These are phyloP conservation scores for Ophidiomyces ophidiicola DNA, from an alignment of 2,329 filamentous ascomycete genomes.

Conservation along the genomic window DNA sequence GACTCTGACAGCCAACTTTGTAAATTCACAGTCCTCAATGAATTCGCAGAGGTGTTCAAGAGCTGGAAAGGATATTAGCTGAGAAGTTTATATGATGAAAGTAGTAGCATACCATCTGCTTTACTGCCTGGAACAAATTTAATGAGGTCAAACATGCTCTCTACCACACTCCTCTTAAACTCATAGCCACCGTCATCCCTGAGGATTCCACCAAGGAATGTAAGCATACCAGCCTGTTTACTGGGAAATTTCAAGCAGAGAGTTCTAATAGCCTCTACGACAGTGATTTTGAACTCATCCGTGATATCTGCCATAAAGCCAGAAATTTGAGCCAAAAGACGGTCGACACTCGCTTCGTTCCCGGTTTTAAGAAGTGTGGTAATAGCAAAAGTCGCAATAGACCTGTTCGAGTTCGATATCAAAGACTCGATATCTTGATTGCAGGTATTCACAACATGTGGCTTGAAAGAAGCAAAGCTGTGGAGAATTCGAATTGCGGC, in stretches of 20 bases:
- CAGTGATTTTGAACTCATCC: conserved; percentile 99
- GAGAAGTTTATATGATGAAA: background rate
- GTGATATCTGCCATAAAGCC: conserved; percentile 98
- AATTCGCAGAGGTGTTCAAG: conserved; percentile 95
- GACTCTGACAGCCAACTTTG: conserved; percentile 90
- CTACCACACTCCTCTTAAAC: conserved; percentile 93
- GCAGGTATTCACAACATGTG: conserved; percentile 78
- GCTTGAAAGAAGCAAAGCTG: conserved; percentile 93
- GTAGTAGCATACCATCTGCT: conserved; percentile 42
- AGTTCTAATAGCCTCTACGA: conserved; percentile 94
- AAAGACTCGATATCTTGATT: conserved; percentile 95
- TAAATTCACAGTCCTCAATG: conserved; percentile 98
- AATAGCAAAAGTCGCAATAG: conserved; percentile 95
- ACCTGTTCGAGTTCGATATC: conserved; percentile 93
- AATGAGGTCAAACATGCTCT: conserved; percentile 98
- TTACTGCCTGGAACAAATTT: conserved; percentile 90
- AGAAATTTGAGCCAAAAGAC: conserved; percentile 96
- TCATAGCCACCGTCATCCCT: conserved; percentile 96
- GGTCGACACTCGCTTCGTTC: conserved; percentile 92
- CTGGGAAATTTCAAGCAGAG: conserved; percentile 94
- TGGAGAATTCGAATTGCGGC: conserved; percentile 92
- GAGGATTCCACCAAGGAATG: conserved; percentile 92
- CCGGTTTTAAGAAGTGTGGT: conserved; percentile 96
- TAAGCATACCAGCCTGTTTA: conserved; percentile 96
- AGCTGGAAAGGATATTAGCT: conserved; percentile 36